Percentiles rank a stretch among this genome's conserved stretches.
These are phyloP conservation scores for Aureobasidium uvarum DNA, from an alignment of 2,329 filamentous ascomycete species.

Conservation along the genomic window DNA sequence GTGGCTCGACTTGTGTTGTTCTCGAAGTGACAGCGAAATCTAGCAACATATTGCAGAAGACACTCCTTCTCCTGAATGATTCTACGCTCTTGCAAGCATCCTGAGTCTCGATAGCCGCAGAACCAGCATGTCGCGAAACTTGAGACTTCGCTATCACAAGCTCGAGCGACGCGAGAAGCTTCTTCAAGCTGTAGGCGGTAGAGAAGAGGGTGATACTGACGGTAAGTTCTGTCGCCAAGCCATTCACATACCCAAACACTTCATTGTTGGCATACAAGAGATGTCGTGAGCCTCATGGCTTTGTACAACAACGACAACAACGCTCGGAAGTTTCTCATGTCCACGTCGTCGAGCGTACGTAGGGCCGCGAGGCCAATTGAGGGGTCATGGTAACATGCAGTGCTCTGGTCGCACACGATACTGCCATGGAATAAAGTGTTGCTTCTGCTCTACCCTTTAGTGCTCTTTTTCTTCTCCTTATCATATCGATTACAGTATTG, in stretches of 20 bases:
- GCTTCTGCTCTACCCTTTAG: neutral
- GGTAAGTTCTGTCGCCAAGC: neutral
- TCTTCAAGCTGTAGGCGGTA: neutral
- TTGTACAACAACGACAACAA: neutral
- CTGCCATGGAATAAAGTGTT: neutral
- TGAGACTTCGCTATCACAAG: neutral
- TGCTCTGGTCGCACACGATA: neutral
- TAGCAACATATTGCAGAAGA: neutral
- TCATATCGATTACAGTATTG: neutral
- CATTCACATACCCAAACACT: neutral
- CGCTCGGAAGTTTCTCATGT: neutral
- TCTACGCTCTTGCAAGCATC: neutral
- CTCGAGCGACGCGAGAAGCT: neutral
- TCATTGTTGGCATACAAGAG: neutral
- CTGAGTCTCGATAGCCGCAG: neutral
- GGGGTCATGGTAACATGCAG: neutral
- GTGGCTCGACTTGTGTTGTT: neutral
- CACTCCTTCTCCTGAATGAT: neutral
- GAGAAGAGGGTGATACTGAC: neutral
- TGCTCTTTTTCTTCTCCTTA: neutral
- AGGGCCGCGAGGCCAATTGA: neutral
- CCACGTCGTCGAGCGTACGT: conserved; percentile 2
- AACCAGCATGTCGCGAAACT: neutral
- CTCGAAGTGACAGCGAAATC: neutral
- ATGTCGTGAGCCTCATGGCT: neutral